phyloP scores from a whole-genome alignment of 176 grass and related monocot genomes.

The Bolboschoenus planiculmis region DNA sequence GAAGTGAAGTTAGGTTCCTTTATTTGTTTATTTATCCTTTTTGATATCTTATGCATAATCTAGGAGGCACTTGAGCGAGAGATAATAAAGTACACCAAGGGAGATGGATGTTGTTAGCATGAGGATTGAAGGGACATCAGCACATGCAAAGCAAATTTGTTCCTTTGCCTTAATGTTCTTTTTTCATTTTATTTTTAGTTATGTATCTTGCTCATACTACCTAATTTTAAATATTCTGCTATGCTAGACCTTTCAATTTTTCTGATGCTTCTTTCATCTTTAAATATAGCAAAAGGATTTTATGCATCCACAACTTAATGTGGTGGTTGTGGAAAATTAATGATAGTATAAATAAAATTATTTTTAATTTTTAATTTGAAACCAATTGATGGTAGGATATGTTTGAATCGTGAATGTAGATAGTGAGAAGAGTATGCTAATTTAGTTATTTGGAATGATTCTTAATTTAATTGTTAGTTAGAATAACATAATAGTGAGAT shows the following conservation, averaged over 20 bases:
- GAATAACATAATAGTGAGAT: not conserved
- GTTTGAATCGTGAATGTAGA: too few relatives aligned
- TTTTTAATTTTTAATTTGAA: not conserved
- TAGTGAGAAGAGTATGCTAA: too few relatives aligned
- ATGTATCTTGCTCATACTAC: not conserved
- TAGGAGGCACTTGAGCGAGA: not conserved
- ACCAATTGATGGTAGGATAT: too few relatives aligned
- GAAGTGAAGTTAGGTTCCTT: not conserved
- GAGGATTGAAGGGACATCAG: conserved; percentile 1
- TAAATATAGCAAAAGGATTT: not conserved
- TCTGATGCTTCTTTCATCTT: not conserved
- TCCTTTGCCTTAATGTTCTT: not conserved
- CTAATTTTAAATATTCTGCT: not conserved
- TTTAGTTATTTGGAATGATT: too few relatives aligned
- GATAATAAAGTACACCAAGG: not conserved
- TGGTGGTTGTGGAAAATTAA: not conserved
- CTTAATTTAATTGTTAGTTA: too few relatives aligned
- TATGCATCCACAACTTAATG: not conserved
- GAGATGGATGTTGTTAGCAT: not conserved
- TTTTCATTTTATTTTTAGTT: not conserved
- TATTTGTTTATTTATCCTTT: not conserved
- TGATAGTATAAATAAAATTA: not conserved
- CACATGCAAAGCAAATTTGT: conserved; percentile 17
- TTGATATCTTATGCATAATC: conserved; percentile 15
- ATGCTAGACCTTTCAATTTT: not conserved